Conservation (phyloP, 2,329 filamentous ascomycete genomes). For the Epicoccum nigrum region DNA sequence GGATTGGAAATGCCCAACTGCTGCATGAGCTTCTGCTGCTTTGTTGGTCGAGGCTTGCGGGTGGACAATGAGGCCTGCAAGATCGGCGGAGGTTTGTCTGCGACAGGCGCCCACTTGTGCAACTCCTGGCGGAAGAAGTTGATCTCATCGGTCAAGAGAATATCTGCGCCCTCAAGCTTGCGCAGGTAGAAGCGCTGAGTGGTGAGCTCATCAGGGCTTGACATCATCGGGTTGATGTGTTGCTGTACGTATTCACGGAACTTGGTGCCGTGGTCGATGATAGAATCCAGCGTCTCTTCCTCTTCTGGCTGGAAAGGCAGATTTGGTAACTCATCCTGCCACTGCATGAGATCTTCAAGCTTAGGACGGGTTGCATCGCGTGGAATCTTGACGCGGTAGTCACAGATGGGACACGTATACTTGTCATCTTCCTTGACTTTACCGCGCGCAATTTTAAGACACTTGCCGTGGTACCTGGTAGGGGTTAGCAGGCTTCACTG, state of each 20-base stretch:
- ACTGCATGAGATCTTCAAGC: constrained; percentile 82
- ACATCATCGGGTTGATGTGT: constrained; percentile 81
- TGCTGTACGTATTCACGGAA: constrained; percentile 83
- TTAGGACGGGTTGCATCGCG: constrained; percentile 95
- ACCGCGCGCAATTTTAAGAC: constrained; percentile 93
- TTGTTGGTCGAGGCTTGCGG: constrained; percentile 92
- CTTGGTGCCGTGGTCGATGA: constrained; percentile 81
- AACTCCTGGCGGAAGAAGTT: constrained; percentile 97
- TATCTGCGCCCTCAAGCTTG: constrained; percentile 96
- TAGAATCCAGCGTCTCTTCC: constrained; percentile 82
- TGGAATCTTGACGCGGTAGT: constrained; percentile 95
- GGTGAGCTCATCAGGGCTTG: constrained; percentile 83
- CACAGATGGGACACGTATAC: constrained; percentile 97
- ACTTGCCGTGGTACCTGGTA: constrained; percentile 94
- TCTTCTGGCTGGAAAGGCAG: constrained; percentile 97
- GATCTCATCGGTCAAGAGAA: constrained; percentile 89
- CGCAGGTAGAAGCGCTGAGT: constrained; percentile 93
- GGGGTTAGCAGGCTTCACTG: constrained; percentile 30
- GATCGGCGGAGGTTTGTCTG: constrained; percentile 82
- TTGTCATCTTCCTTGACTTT: constrained; percentile 99
- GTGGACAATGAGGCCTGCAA: constrained; percentile 89
- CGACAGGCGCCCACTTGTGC: constrained; percentile 92
- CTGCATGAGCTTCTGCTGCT: constrained; percentile 91
- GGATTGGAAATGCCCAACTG: constrained; percentile 88
- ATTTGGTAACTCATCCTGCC: constrained; percentile 79